Evolutionary conservation across 2,329 filamentous ascomycete species (phyloP).

Genomic region (Talaromyces sp.): DNA sequence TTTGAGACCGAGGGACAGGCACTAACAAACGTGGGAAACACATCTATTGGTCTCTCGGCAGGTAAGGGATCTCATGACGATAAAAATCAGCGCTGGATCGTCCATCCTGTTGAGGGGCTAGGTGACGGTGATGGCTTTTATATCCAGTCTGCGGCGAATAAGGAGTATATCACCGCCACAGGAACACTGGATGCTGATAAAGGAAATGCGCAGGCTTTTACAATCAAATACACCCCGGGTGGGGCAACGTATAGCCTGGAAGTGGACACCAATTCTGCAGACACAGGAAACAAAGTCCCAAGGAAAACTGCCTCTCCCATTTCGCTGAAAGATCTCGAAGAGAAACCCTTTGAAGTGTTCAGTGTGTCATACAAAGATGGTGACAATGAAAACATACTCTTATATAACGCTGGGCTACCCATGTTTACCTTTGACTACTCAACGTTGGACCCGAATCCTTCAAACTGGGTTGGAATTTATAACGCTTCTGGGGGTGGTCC

Average conservation of each 20-base stretch:
- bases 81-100: slow-evolving; percentile 44
- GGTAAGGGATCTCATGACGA: slow-evolving; percentile 32
- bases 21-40: slow-evolving; percentile 27
- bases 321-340: slow-evolving; percentile 30
- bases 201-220: slow-evolving; percentile 29
- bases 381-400: neutral
- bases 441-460: neutral
- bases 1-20: slow-evolving; percentile 43
- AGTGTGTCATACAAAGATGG: neutral
- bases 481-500: neutral
- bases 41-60: slow-evolving; percentile 8
- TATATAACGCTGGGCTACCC: neutral
- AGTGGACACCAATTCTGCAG: neutral
- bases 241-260: neutral
- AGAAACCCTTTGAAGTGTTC: slow-evolving; percentile 14
- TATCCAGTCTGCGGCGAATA: slow-evolving; percentile 36
- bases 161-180: slow-evolving; percentile 30
- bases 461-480: neutral
- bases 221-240: slow-evolving; percentile 11
- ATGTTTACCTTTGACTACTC: neutral
- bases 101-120: slow-evolving; percentile 34
- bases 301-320: slow-evolving; percentile 15
- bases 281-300: neutral
- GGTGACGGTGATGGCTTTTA: slow-evolving; percentile 29
- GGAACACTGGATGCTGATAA: slow-evolving; percentile 26